Percentiles rank a stretch among this genome's conserved stretches.
Evolutionary conservation across 1,284 basidiomycete species (phyloP).

Genomic region (Austroboletus rostrupii): DNA sequence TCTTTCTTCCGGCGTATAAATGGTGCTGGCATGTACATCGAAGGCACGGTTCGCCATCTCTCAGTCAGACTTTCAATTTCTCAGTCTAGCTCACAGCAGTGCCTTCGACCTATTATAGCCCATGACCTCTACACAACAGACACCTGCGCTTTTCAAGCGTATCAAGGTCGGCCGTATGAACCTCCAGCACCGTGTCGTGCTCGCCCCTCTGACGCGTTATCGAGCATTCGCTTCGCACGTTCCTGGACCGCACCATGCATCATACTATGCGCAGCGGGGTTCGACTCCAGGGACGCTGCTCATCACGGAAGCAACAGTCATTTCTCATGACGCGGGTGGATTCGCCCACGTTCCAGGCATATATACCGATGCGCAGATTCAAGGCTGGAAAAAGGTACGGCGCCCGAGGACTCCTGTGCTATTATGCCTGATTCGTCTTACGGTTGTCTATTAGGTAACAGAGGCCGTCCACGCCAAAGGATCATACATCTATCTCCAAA

Average conservation of each 20-base stretch:
- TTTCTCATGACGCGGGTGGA: background rate
- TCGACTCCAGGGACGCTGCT: constrained; percentile 26
- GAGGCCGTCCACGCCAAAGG: constrained; percentile 17
- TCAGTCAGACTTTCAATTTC: no score
- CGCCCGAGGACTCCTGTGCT: no score
- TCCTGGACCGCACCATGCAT: constrained; percentile 14
- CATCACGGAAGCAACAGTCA: constrained; percentile 33
- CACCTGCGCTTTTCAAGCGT: constrained; percentile 6
- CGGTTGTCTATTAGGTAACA: constrained; percentile 14
- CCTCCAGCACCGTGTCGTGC: constrained; percentile 31
- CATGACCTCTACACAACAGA: no score
- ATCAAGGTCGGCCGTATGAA: constrained; percentile 27
- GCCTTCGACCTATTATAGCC: no score
- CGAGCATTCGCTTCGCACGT: constrained; percentile 23
- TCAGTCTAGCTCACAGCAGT: no score
- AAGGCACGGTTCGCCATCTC: no score
- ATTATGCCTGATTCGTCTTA: no score
- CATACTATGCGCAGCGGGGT: constrained; percentile 33
- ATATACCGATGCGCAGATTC: constrained; percentile 21
- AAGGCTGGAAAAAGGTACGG: constrained; percentile 26
- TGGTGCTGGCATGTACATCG: no score
- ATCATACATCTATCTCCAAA: constrained; percentile 8
- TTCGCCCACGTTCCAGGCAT: constrained; percentile 18
- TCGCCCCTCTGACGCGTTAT: constrained; percentile 35
- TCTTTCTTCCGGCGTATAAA: no score